Evolutionary conservation across 768 basidiomycete species (phyloP).

Genomic region (Pholiota molesta): DNA sequence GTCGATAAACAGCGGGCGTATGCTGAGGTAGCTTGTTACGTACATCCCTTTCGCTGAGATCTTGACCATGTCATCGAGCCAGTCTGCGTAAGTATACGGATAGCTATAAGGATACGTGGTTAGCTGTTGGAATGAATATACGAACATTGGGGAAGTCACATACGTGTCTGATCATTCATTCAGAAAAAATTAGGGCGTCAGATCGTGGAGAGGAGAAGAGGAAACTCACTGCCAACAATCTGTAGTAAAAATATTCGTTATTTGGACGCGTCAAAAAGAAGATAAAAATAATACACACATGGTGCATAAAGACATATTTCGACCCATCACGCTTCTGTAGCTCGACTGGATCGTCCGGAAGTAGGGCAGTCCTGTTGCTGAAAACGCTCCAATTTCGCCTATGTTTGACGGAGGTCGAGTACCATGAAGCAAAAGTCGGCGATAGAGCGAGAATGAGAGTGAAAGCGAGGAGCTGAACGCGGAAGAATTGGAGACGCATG

Average conservation of each 20-base stretch:
- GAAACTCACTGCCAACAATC: constrained; percentile 50
- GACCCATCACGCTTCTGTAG: constrained; percentile 42
- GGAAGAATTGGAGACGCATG: not conserved
- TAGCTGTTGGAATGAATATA: not conserved
- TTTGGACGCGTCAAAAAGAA: not conserved
- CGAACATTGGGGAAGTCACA: constrained; percentile 9
- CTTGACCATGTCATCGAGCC: constrained; percentile 43
- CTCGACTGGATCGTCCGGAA: constrained; percentile 27
- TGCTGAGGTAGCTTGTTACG: constrained; percentile 28
- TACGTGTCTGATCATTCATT: constrained; percentile 41
- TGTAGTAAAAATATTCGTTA: constrained; percentile 14
- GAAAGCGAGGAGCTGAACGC: not conserved
- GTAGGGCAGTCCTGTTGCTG: constrained; percentile 17
- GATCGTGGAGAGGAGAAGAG: not conserved
- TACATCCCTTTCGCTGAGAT: constrained; percentile 47
- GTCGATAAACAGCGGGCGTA: not conserved
- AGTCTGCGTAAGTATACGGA: constrained; percentile 40
- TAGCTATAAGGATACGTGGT: constrained; percentile 30
- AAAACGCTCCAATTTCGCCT: constrained; percentile 18
- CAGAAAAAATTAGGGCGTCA: not conserved
- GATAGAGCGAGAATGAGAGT: constrained; percentile 7
- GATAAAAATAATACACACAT: constrained; percentile 34
- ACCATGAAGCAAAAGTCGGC: constrained; percentile 4
- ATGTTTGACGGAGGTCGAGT: constrained; percentile 9
- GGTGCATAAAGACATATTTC: constrained; percentile 57